Evolutionary conservation across 73 alveolate genomes (phyloP).

Genomic region (Uronychia setigera): DNA sequence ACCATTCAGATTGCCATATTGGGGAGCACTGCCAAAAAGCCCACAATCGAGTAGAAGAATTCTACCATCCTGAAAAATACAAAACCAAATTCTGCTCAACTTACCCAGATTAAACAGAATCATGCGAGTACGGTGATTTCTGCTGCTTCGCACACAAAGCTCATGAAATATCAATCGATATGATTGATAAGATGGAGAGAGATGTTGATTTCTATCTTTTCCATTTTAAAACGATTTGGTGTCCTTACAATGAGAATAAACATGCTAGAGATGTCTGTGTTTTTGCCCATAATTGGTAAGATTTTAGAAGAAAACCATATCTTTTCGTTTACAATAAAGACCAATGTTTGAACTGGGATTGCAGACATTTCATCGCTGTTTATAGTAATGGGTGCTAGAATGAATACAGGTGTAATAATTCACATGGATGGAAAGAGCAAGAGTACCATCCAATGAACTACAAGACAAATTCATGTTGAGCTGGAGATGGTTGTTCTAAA

Average conservation of each 20-base stretch:
- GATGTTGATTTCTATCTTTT: conserved; percentile 84
- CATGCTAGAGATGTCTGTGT: conserved; percentile 96
- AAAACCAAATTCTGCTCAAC: conserved; percentile 86
- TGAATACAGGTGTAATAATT: conserved; percentile 57
- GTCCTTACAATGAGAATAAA: conserved; percentile 88
- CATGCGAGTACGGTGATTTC: conserved; percentile 86
- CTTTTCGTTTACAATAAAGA: conserved; percentile 64
- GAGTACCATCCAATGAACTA: conserved; percentile 87
- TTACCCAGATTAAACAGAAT: conserved; percentile 70
- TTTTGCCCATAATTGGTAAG: conserved; percentile 97
- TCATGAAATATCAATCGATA: conserved; percentile 81
- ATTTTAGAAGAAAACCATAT: conserved; percentile 94
- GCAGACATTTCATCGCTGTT: conserved; percentile 58
- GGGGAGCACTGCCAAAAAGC: conserved; percentile 79
- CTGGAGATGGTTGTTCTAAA: conserved; percentile 55
- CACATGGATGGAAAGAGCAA: conserved; percentile 94
- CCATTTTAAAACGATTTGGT: conserved; percentile 96
- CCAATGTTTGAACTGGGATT: conserved; percentile 80
- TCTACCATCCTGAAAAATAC: conserved; percentile 86
- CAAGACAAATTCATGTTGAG: conserved; percentile 77
- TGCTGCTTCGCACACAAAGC: conserved; percentile 91
- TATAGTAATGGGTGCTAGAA: conserved; percentile 85
- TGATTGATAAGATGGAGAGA: conserved; percentile 77
- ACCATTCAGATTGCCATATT: conserved; percentile 67
- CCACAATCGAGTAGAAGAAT: conserved; percentile 89